These are phyloP conservation scores for Achaetomiella virescens DNA, from an alignment of 495 filamentous ascomycete species.

Conservation along the genomic window DNA sequence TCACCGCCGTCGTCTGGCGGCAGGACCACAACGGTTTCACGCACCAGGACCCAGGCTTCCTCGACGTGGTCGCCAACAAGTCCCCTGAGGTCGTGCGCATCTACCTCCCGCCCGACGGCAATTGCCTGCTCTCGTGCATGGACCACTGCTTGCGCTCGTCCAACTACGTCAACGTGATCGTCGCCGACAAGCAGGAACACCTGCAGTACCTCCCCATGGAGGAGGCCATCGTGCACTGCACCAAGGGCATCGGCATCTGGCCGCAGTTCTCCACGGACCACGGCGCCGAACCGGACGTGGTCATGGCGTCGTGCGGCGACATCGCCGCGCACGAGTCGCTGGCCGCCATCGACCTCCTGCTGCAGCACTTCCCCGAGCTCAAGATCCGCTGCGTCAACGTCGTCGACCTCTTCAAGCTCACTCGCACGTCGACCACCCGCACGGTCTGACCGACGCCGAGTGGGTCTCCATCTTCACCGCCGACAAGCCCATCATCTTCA, in stretches of 20 bases:
- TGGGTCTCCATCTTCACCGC: conserved; percentile 61
- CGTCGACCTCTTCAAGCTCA: conserved; percentile 69
- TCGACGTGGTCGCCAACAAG: conserved; percentile 70
- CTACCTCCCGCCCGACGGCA: conserved; percentile 69
- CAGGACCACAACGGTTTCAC: conserved; percentile 79
- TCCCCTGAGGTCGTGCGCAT: conserved; percentile 68
- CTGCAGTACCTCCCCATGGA: conserved; percentile 65
- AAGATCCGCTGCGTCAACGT: conserved; percentile 72
- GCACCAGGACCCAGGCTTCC: conserved; percentile 71
- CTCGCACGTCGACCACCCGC: conserved; percentile 55
- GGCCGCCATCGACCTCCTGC: conserved; percentile 59
- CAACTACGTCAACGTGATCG: conserved; percentile 73
- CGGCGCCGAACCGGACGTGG: conserved; percentile 57
- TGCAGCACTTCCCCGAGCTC: conserved; percentile 56
- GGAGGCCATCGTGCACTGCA: conserved; percentile 61
- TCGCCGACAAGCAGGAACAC: conserved; percentile 70
- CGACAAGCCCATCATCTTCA: conserved; percentile 66
- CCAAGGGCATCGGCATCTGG: conserved; percentile 55
- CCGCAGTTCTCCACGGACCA: conserved; percentile 48
- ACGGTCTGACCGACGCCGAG: conserved; percentile 56
- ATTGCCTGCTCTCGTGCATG: conserved; percentile 61
- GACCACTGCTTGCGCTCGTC: conserved; percentile 62
- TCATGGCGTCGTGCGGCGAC: conserved; percentile 67
- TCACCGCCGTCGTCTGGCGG: conserved; percentile 69
- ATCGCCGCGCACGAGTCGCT: conserved; percentile 63